Evolutionary conservation across 768 basidiomycete species (phyloP), one percentile per base, ranked within the genome.

Genomic region (Leccinum subgranulosum): DNA sequence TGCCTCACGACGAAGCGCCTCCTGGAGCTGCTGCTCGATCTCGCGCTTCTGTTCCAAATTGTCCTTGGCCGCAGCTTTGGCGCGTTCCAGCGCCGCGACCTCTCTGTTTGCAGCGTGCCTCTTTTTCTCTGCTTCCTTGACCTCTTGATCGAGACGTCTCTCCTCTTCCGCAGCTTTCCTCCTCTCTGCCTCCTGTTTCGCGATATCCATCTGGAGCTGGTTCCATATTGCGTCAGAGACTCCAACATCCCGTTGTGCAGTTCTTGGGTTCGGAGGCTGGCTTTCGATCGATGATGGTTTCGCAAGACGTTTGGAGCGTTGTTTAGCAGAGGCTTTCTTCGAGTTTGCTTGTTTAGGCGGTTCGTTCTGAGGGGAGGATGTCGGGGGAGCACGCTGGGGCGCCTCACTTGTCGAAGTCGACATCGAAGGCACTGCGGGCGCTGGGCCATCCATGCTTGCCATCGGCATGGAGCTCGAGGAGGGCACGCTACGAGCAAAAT

Each of bases 171-270:
- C 60, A 0, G 64, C 68, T 50, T 59, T 50, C 47, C 46, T 51
- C 61, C 62, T 60, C 12, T 51, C 64, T 27, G 62, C 64, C 9
- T 63, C 60, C 27, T 63, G 66, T 2, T 66, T 72, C 0, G 68
- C 70, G 31, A 70, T 71, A 48, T 67, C 71, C 10, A 69, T 71
- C 49, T 83, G 78, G 1, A 87, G 73, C 59, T 82, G 75, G 8
- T 62, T 48, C 86, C 85, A 87, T 9, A 80, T 64, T 3, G 65
- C 71, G 64, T 87, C 82, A 0, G 76, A 64, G 1, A 87, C 83
- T 0, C 81, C 86, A 12, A 74, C 59, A 64, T 87, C 86, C 15
- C 83, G 79, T 14, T 41, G 61, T 2, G 54, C 63, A 19, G 57
- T 45, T 2, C 46, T 51, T 48, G 39, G 14, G n/a, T 49, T 62